Base-by-base conservation (phyloP, 345 rosid species). In the Brassica carinata region DNA sequence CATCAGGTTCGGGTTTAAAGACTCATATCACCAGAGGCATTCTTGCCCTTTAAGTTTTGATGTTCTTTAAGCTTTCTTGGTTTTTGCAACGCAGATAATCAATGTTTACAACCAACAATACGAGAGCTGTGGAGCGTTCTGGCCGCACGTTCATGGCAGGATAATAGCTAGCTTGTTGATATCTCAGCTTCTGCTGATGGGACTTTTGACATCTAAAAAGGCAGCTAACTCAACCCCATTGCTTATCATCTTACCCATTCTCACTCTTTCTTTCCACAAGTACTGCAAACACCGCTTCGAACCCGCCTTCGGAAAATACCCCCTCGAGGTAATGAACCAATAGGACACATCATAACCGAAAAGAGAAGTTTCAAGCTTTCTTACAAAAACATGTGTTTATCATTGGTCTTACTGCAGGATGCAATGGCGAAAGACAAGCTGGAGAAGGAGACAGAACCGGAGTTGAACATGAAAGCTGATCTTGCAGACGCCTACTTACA, bases 121-220 rank as follows among this genome's bases (percentile, higher is more conserved):
- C 23, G 99, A 96, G 85, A 93, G 99, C 75, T 94, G 90, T 51
- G 98, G 91, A 34, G 99, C 99, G 9, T 96, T 96, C 84, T 96
- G 99, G 99, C 99, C 99, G 0, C 98, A 96, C 26, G 90, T 96
- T 73, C 97, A 93, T 77, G 88, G 89, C 75, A 90, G 98, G 68
- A 90, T 96, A 77, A 77, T 93, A 3, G 97, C 92, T 4, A 85
- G 98, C 88, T 86, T 96, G 75, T 48, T 96, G 89, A 90, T 93
- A 84, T 93, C 97, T 79, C 98, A 96, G 79, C 88, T 96, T 59
- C 87, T 92, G 66, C 79, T 96, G 59, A 63, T 92, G 91, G 99
- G 99, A 18, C 86, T 96, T 70, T 94, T 96, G 69, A 82, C 93
- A 51, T 93, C 99, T 7, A 96, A 96, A 84, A 64, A 88, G 43